Conservation (phyloP, 495 filamentous ascomycete genomes). For the Talaromyces proteolyticus region DNA sequence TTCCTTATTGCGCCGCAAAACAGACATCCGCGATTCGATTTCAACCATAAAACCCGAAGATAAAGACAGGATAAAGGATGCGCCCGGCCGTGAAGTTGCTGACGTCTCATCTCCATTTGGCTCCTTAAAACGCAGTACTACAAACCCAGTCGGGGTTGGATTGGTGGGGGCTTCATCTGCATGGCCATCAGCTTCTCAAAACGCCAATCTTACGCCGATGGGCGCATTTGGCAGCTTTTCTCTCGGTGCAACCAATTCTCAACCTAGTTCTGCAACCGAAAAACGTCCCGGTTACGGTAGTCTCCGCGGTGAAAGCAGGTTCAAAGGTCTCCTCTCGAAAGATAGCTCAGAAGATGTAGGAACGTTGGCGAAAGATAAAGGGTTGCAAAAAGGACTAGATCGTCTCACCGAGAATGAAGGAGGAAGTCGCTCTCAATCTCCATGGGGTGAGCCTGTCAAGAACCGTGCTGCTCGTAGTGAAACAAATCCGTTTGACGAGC, state of each 20-base stretch:
- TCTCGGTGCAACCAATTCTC: constrained; percentile 39
- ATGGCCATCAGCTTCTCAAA: constrained; percentile 59
- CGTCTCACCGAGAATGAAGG: constrained; percentile 47
- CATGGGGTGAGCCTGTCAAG: constrained; percentile 46
- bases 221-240: constrained; percentile 87
- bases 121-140: constrained; percentile 64
- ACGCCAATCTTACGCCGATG: constrained; percentile 59
- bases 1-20: constrained; percentile 68
- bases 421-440: constrained; percentile 37
- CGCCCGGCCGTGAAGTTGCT: constrained; percentile 21
- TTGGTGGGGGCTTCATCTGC: constrained; percentile 54
- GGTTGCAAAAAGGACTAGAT: constrained; percentile 44
- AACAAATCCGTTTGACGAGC: constrained; percentile 76
- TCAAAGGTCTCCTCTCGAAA: constrained; percentile 77
- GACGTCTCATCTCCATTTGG: constrained; percentile 52
- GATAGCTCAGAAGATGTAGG: constrained; percentile 63
- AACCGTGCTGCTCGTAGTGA: constrained; percentile 58
- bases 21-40: constrained; percentile 52
- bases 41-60: constrained; percentile 24
- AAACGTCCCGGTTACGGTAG: constrained; percentile 66
- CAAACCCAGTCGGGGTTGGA: constrained; percentile 49
- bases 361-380: constrained; percentile 47
- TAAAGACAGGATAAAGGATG: constrained; percentile 42
- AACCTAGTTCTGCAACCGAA: constrained; percentile 46
- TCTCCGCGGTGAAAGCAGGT: constrained; percentile 68